phyloP scores from a whole-genome alignment of 2,329 filamentous ascomycete species.

The Westerdykella ornata region DNA sequence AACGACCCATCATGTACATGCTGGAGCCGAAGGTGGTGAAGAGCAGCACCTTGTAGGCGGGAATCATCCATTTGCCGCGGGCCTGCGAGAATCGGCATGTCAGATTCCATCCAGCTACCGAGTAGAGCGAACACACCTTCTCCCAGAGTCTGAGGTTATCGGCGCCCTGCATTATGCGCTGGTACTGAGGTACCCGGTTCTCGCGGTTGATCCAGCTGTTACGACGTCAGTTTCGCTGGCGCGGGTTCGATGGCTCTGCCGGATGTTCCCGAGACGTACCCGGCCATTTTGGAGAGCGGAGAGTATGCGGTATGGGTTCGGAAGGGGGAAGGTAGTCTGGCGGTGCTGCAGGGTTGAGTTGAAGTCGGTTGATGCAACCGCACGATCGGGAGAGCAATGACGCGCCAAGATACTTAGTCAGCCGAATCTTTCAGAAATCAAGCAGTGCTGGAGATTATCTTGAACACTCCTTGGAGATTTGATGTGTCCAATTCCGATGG shows the following conservation, averaged over 20 bases:
- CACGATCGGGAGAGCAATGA: conserved; percentile 23
- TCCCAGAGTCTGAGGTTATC: conserved; percentile 68
- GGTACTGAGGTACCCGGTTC: conserved; percentile 70
- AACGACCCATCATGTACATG: conserved; percentile 68
- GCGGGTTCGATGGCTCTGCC: neutral
- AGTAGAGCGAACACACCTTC: conserved; percentile 56
- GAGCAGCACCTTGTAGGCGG: conserved; percentile 61
- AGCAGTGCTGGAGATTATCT: neutral
- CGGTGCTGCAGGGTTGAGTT: conserved; percentile 21
- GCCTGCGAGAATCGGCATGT: conserved; percentile 48
- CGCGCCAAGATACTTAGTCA: conserved; percentile 14
- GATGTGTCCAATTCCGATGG: conserved; percentile 1
- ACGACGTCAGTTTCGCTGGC: conserved; percentile 23
- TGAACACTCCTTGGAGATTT: no score
- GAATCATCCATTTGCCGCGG: conserved; percentile 58
- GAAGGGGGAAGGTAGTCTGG: conserved; percentile 26
- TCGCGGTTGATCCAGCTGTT: conserved; percentile 55
- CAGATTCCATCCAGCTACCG: neutral
- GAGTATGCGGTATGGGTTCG: conserved; percentile 16
- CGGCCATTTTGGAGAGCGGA: conserved; percentile 40
- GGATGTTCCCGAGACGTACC: conserved; percentile 32
- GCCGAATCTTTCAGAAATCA: neutral
- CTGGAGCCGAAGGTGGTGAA: conserved; percentile 58
- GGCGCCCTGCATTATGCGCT: conserved; percentile 68
- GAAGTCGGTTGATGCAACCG: conserved; percentile 6